These are phyloP conservation scores for Phytopythium ostracodes DNA, from an alignment of 352 stramenopile genomes.

Conservation along the genomic window DNA sequence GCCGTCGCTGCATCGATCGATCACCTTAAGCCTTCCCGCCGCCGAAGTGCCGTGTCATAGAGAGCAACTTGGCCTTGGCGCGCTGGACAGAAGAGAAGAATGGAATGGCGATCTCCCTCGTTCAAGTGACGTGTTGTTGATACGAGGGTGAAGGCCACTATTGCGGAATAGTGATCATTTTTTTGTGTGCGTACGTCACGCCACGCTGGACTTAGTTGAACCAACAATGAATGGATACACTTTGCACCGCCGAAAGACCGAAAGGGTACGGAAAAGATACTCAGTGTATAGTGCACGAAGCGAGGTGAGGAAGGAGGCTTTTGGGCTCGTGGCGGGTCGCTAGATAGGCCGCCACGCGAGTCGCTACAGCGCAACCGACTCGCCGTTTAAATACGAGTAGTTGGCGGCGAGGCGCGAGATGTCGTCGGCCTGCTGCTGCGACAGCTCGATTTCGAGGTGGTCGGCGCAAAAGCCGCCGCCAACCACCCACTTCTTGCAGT, in stretches of 20 bases:
- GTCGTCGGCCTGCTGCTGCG: constrained; percentile 45
- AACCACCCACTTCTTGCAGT: constrained; percentile 80
- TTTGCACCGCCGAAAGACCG: not conserved
- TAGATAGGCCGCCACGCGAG: constrained; percentile 1
- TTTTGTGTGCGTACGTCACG: not conserved
- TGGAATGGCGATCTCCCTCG: not conserved
- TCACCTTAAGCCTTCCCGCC: not conserved
- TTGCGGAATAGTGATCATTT: not conserved
- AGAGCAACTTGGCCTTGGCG: not conserved
- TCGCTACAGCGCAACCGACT: constrained; percentile 55
- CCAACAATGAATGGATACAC: constrained; percentile 1
- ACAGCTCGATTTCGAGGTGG: constrained; percentile 61
- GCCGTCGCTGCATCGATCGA: constrained; percentile 3
- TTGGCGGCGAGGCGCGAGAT: constrained; percentile 47
- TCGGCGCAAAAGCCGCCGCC: constrained; percentile 70
- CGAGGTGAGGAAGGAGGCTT: not conserved
- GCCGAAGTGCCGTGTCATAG: not conserved
- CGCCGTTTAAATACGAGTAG: constrained; percentile 68
- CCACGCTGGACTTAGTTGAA: not conserved
- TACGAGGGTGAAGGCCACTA: not conserved
- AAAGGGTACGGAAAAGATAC: not conserved
- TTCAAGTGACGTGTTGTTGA: not conserved
- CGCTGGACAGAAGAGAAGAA: not conserved
- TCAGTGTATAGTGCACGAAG: not conserved
- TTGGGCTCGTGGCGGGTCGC: not conserved